These are phyloP conservation scores for Metschnikowia sp. DNA, from an alignment of 805 yeast genomes.

Conservation along the genomic window DNA sequence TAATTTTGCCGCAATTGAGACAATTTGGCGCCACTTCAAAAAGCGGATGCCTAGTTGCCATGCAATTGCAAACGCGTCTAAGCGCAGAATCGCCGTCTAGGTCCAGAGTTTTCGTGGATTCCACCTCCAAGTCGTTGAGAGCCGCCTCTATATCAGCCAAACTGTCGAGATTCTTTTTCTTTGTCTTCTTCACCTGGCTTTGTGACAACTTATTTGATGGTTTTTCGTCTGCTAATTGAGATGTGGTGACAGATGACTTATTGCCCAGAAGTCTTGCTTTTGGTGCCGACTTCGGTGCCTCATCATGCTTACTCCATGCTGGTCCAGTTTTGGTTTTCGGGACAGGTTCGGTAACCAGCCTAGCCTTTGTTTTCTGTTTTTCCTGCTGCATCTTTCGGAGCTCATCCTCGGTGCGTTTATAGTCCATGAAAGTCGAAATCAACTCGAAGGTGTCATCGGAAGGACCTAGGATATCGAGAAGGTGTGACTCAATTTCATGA, in stretches of 20 bases:
- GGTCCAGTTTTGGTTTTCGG: slow-evolving; percentile 1
- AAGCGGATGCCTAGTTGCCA: slow-evolving; percentile 84
- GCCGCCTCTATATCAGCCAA: slow-evolving; percentile 66
- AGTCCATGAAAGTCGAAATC: slow-evolving; percentile 41
- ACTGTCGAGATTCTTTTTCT: slow-evolving; percentile 47
- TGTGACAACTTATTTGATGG: slow-evolving; percentile 26
- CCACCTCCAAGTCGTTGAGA: slow-evolving; percentile 48
- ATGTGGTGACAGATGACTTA: slow-evolving; percentile 38
- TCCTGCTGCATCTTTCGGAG: slow-evolving; percentile 7
- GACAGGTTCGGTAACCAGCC: slow-evolving; percentile 1
- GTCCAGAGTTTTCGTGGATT: slow-evolving; percentile 7
- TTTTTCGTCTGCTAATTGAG: slow-evolving; percentile 43
- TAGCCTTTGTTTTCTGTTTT: slow-evolving; percentile 1
- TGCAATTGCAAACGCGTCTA: slow-evolving; percentile 63
- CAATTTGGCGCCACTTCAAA: slow-evolving; percentile 93
- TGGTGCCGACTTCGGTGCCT: slow-evolving; percentile 3
- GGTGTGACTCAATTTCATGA: slow-evolving; percentile 48
- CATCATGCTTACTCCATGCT: slow-evolving; percentile 4
- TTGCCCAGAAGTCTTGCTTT: slow-evolving; percentile 12
- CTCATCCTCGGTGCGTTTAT: slow-evolving; percentile 31
- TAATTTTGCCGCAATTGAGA: slow-evolving; percentile 87
- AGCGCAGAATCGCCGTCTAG: slow-evolving; percentile 5
- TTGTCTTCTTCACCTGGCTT: slow-evolving; percentile 29
- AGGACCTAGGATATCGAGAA: slow-evolving; percentile 55
- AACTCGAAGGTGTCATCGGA: slow-evolving; percentile 50